Percentiles rank a stretch among this genome's conserved stretches.
Conservation (phyloP, 805 yeast species). For the Cyberlindnera euphorbiae region DNA sequence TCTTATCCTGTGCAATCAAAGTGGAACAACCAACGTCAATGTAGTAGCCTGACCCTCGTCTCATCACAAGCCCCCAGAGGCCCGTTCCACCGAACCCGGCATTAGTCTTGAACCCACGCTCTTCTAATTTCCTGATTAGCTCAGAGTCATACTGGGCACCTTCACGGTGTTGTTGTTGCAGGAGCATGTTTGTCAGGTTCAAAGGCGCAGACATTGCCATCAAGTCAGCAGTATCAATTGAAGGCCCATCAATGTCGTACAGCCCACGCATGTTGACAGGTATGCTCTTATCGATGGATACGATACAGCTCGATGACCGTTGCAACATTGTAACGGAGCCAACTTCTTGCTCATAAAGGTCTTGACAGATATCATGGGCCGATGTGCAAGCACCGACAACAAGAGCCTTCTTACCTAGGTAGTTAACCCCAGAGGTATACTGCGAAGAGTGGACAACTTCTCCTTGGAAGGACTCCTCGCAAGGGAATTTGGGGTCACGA, state of each 20-base stretch:
- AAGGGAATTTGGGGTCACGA: conserved; percentile 36
- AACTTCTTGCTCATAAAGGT: conserved; percentile 41
- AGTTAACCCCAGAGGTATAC: conserved; percentile 37
- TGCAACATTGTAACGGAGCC: conserved; percentile 38
- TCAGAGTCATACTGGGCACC: conserved; percentile 31
- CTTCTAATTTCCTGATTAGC: conserved; percentile 28
- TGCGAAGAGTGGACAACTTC: conserved; percentile 38
- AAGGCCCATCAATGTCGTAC: conserved; percentile 34
- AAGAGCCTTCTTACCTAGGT: conserved; percentile 37
- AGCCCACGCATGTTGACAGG: conserved; percentile 29
- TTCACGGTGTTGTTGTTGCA: conserved; percentile 35
- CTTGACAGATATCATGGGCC: conserved; percentile 43
- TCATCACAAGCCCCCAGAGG: conserved; percentile 33
- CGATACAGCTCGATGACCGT: conserved; percentile 41
- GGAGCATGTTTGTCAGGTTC: conserved; percentile 29
- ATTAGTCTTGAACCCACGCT: conserved; percentile 37
- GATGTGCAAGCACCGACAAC: conserved; percentile 44
- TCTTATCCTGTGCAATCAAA: conserved; percentile 35
- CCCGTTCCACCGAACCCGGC: conserved; percentile 42
- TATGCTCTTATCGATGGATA: conserved; percentile 32
- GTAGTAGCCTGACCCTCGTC: conserved; percentile 44
- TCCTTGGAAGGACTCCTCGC: conserved; percentile 35
- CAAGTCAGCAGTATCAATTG: conserved; percentile 36
- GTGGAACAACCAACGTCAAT: conserved; percentile 42
- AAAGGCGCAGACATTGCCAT: conserved; percentile 33